phyloP scores from a whole-genome alignment of 768 basidiomycete species.

The Lactarius vividus region DNA sequence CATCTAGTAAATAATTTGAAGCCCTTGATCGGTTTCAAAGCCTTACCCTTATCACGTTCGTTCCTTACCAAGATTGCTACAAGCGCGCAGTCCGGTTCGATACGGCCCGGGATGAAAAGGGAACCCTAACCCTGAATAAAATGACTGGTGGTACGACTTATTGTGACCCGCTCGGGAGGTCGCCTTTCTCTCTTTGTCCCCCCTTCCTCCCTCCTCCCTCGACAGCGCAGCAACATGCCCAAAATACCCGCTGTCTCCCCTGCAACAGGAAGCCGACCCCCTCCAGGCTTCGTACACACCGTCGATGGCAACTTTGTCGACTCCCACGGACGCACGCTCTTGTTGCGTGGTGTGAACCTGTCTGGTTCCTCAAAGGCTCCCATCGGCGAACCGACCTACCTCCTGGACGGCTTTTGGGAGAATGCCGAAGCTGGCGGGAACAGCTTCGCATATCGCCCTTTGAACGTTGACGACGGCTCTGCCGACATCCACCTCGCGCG shows the following conservation, averaged over 20 bases:
- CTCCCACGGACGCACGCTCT: slow-evolving; percentile 65
- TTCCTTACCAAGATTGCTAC: neutral
- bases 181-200: slow-evolving; percentile 1
- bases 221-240: slow-evolving; percentile 44
- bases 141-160: slow-evolving; percentile 26
- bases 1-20: too few relatives aligned
- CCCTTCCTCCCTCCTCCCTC: slow-evolving; percentile 6
- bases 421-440: slow-evolving; percentile 64
- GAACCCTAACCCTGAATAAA: slow-evolving; percentile 22
- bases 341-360: slow-evolving; percentile 94
- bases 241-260: slow-evolving; percentile 55
- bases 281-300: slow-evolving; percentile 61
- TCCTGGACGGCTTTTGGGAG: slow-evolving; percentile 80
- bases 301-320: slow-evolving; percentile 70
- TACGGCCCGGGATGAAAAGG: neutral
- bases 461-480: slow-evolving; percentile 80
- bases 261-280: slow-evolving; percentile 49
- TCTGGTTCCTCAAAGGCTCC: slow-evolving; percentile 89
- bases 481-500: slow-evolving; percentile 84
- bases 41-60: too few relatives aligned
- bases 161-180: neutral
- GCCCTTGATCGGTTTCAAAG: too few relatives aligned
- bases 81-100: neutral
- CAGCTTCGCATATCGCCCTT: slow-evolving; percentile 72
- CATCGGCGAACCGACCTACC: slow-evolving; percentile 60